A percentile compares a stretch with the other conserved stretches of the same genome.
Conservation (phyloP, 1,139 yeast species). For the Petasospora fabianii region DNA sequence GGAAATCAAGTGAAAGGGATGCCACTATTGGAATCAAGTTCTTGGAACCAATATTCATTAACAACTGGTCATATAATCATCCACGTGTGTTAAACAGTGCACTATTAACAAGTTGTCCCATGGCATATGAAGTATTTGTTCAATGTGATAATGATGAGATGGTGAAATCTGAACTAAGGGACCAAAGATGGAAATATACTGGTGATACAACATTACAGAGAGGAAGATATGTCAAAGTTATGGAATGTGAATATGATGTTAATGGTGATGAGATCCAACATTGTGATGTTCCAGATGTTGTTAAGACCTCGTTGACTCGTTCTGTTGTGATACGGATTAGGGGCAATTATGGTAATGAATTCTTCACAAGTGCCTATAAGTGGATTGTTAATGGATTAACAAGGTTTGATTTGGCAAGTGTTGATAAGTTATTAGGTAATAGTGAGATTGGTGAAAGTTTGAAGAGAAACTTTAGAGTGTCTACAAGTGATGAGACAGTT, state of each 20-base stretch:
- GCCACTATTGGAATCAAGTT: slow-evolving; percentile 34
- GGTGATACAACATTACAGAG: neutral
- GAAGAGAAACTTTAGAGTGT: slow-evolving; percentile 13
- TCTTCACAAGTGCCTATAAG: slow-evolving; percentile 32
- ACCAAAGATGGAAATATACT: neutral
- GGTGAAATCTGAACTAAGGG: neutral
- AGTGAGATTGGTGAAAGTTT: slow-evolving; percentile 17
- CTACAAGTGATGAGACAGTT: too few species aligned
- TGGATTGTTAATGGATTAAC: slow-evolving; percentile 35
- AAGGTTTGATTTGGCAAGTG: slow-evolving; percentile 30
- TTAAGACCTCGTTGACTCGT: slow-evolving; percentile 30
- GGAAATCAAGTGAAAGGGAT: slow-evolving; percentile 29
- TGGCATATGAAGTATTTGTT: slow-evolving; percentile 30
- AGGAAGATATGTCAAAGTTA: slow-evolving; percentile 7
- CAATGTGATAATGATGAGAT: slow-evolving; percentile 5
- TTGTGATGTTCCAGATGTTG: slow-evolving; percentile 29
- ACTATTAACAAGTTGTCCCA: slow-evolving; percentile 36
- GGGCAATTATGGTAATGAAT: slow-evolving; percentile 33
- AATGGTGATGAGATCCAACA: slow-evolving; percentile 28
- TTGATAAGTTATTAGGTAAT: slow-evolving; percentile 22
- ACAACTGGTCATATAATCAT: slow-evolving; percentile 32
- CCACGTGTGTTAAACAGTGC: slow-evolving; percentile 31
- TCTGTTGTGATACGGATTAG: slow-evolving; percentile 29
- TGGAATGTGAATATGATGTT: slow-evolving; percentile 24
- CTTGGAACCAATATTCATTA: slow-evolving; percentile 33